Evolutionary conservation across 768 basidiomycete species (phyloP).

Genomic region (Mycena venus): DNA sequence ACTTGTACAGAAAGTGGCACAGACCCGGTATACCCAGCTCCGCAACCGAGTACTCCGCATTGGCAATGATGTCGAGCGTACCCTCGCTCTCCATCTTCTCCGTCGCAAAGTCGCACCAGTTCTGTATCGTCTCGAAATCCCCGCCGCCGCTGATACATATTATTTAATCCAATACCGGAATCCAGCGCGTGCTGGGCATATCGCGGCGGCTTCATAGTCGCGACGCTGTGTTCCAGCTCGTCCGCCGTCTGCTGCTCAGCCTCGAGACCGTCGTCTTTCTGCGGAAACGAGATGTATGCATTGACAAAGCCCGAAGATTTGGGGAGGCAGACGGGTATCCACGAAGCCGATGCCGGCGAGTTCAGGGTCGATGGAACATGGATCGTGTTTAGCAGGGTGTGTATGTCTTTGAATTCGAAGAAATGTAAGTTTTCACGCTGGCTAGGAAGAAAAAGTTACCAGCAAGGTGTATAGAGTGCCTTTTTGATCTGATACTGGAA

Average conservation of each 20-base stretch:
- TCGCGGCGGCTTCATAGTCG: constrained; percentile 5
- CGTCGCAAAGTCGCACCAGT: constrained; percentile 79
- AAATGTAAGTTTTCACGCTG: constrained; percentile 5
- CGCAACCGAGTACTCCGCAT: constrained; percentile 74
- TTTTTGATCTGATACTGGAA: constrained; percentile 89
- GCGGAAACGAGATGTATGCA: constrained; percentile 85
- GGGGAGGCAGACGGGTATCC: constrained; percentile 96
- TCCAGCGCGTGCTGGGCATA: constrained; percentile 35
- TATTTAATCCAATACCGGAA: constrained; percentile 69
- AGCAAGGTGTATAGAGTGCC: constrained; percentile 95
- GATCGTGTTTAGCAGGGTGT: constrained; percentile 93
- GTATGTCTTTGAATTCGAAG: constrained; percentile 86
- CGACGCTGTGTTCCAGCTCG: constrained; percentile 21
- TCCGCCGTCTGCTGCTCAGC: constrained; percentile 31
- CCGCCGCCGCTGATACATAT: constrained; percentile 86
- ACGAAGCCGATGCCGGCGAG: constrained; percentile 86
- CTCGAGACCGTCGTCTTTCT: constrained; percentile 53
- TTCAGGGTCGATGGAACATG: constrained; percentile 84
- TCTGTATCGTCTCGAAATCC: constrained; percentile 87
- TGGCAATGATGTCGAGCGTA: constrained; percentile 62
- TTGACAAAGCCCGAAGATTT: constrained; percentile 94
- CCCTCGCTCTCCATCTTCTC: constrained; percentile 79
- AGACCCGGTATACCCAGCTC: constrained; percentile 91
- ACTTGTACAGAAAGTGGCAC: constrained; percentile 96
- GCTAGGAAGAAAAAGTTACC: constrained; percentile 57